Evolutionary conservation across 2,329 filamentous ascomycete species (phyloP), one percentile per base, ranked within the genome.

Genomic region (Microdochium nivale): DNA sequence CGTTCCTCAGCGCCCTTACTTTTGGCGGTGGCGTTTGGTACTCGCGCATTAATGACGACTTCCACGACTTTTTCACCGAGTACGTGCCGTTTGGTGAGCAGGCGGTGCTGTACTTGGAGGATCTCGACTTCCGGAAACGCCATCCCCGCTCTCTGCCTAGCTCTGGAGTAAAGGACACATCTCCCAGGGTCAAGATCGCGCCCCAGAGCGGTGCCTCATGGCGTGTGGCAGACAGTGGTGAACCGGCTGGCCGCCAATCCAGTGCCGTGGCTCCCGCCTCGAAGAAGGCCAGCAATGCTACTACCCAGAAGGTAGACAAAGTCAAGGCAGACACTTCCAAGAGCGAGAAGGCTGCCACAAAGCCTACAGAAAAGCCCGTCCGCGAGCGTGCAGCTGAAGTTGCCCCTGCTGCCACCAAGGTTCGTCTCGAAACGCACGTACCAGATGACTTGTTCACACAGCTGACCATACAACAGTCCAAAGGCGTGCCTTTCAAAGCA

Each of bases 21-120:
- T 99, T 96, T 62, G 88, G 81, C 52, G 90, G 90, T 58, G 90
- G 92, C 59, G 85, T 96, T 51, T 96, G 88, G 77, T 94, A 95
- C 70, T 92, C 94, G 51, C 83, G 95, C 58, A 80, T 94, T 70
- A 95, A 87, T 65, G 94, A 99, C 76, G 96, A 90, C 72, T 99
- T 97, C 80, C 92, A 99, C 72, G 94, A 99, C 70, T 94, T 96
- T 76, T 99, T 99, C 73, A 97, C 91, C 62, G 91, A 96, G 72
- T 99, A 92, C 69, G 73, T 99, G 19, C 94, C 94, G 23, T 96
- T 88, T 60, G 94, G 91, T 62, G 94, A 99, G 72, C 89, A 96
- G 66, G 87, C 87, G 19, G 92, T 99, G 47, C 82, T 95, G 25
- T 97, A 95, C 73, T 85, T 99, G 50, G 94, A 99, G 71, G 94